These are phyloP conservation scores for Pestalotiopsis sp. DNA, from an alignment of 2,329 filamentous ascomycete species.

Conservation along the genomic window DNA sequence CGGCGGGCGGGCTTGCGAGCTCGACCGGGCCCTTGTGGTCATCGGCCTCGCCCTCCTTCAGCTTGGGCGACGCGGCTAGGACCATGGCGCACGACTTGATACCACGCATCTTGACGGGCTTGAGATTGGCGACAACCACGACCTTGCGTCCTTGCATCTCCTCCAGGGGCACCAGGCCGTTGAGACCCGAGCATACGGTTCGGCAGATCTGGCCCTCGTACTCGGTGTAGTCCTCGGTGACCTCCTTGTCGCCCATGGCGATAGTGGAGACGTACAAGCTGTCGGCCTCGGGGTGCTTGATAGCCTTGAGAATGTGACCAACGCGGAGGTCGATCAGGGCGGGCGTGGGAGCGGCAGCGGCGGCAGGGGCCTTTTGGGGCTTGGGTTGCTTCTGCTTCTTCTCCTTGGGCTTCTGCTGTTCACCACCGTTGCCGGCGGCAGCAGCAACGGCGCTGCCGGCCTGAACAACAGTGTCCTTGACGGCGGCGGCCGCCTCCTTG, in stretches of 20 bases:
- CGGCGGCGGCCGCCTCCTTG: conserved; percentile 60
- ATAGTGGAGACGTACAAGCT: conserved; percentile 95
- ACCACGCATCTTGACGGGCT: conserved; percentile 98
- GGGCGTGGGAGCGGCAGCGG: conserved; percentile 78
- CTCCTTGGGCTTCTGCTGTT: conserved; percentile 60
- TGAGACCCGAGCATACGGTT: conserved; percentile 95
- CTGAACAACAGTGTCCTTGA: conserved; percentile 42
- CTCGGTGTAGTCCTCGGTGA: conserved; percentile 86
- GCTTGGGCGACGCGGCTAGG: conserved; percentile 84
- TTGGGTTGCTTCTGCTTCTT: conserved; percentile 90
- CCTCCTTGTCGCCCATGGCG: conserved; percentile 85
- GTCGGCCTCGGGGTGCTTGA: conserved; percentile 96
- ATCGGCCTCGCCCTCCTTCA: conserved; percentile 80
- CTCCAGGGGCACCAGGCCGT: conserved; percentile 87
- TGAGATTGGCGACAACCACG: conserved; percentile 94
- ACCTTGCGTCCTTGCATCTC: conserved; percentile 98
- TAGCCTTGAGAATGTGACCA: conserved; percentile 94
- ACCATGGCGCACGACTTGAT: conserved; percentile 81
- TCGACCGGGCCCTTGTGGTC: conserved; percentile 91
- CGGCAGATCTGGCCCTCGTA: conserved; percentile 90
- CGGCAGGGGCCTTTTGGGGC: conserved; percentile 67
- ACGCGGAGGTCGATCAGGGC: conserved; percentile 92
- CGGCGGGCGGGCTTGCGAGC: conserved; percentile 81
- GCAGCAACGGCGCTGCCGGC: conserved; percentile 17
- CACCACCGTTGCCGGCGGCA: conserved; percentile 40